Evolutionary conservation across 192 early-diverging fungal genomes (phyloP), one percentile per base, ranked within the genome.

Genomic region (Anaeromyces robustus): DNA sequence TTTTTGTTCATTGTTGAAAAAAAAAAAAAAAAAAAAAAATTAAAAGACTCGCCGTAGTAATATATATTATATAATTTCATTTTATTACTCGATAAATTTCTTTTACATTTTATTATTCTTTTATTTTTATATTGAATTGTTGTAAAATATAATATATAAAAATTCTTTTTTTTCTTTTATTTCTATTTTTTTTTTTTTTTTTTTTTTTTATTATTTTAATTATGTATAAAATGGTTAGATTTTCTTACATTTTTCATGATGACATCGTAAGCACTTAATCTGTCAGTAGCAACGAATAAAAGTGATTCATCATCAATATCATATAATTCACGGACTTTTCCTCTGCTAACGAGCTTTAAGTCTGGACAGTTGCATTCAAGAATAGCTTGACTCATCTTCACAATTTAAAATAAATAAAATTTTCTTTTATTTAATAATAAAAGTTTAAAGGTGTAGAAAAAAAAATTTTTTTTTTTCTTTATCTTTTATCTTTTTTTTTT

Each of bases 251-350:
- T 96, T 82, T 94, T 94, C 97, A 99, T 97, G 81, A 98, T 95
- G 41, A 99, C 97, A 81, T 99, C 98, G 86, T 94, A 99, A 3
- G 98, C 97, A 84, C 93, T 95, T 87, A 98, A 95, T 80, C 98
- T 91, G 89, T 99, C 98, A 5, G 97, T 96, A 29, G 98, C 97
- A 16, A 99, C 96, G 86, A 99, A 98, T 34, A 99, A 91, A 80
- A 99, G 87, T 19, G 91, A 87, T 77, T 90, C 82, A 26, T 92
- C 93, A 86, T 97, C 94, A 29, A 99, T 89, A 78, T 94, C 92
- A 88, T 99, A 99, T 78, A 99, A 89, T 83, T 99, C 98, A 77
- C 98, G 92, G 78, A 98, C 97, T 84, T 96, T 99, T 78, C 97
- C 98, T 30, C 96, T 92, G 14, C 94, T 94, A 78, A 99, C 81